phyloP scores from a whole-genome alignment of 2,329 filamentous ascomycete genomes.

The Neonectria coccinea region DNA sequence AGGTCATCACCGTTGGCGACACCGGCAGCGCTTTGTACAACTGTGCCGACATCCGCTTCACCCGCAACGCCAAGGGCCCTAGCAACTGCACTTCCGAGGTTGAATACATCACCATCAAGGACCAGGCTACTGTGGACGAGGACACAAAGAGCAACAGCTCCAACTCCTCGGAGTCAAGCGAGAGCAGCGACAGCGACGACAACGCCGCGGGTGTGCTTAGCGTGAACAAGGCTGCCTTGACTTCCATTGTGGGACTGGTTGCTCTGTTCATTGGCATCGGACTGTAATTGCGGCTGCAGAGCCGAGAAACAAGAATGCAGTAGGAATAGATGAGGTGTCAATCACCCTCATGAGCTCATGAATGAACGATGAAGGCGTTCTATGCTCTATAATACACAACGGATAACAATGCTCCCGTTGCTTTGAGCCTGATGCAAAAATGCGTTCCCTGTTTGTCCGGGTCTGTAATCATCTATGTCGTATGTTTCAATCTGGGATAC shows the following conservation, averaged over 20 bases:
- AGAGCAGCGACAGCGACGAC: constrained; percentile 29
- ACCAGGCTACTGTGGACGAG: constrained; percentile 41
- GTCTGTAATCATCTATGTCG: constrained; percentile 33
- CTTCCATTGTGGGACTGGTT: constrained; percentile 53
- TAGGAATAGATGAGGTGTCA: constrained; percentile 16
- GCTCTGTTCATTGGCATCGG: constrained; percentile 53
- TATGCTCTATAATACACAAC: constrained; percentile 33
- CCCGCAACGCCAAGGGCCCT: constrained; percentile 59
- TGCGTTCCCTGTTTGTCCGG: constrained; percentile 5
- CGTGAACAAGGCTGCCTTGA: constrained; percentile 47
- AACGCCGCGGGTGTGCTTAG: constrained; percentile 41
- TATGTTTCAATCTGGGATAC: constrained; percentile 38
- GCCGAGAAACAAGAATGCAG: background rate
- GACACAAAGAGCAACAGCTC: constrained; percentile 23
- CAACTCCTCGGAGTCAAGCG: constrained; percentile 29
- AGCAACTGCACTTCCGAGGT: constrained; percentile 54
- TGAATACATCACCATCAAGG: constrained; percentile 56
- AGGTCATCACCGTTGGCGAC: constrained; percentile 74
- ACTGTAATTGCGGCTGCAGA: constrained; percentile 41
- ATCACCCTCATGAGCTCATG: constrained; percentile 23
- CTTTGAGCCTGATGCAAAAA: constrained; percentile 11
- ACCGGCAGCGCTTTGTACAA: constrained; percentile 74
- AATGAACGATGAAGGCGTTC: constrained; percentile 18
- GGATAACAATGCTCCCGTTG: constrained; percentile 17
- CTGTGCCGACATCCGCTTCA: constrained; percentile 81